Base-by-base conservation (phyloP, 2,329 filamentous ascomycete genomes). In the Arthrobotrys megalospora region DNA sequence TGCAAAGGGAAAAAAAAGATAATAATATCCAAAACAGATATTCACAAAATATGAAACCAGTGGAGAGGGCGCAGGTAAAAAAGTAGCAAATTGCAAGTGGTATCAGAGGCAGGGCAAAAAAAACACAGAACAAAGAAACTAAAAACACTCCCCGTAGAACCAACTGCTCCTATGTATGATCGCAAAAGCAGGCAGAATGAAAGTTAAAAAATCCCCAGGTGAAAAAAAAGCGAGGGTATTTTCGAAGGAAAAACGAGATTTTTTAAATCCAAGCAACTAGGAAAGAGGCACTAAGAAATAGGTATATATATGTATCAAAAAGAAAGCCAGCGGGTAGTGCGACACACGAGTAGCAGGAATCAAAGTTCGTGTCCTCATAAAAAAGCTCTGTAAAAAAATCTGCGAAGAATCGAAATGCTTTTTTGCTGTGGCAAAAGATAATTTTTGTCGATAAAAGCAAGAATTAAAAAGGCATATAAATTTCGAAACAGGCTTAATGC, bases 11-110 rank as follows among this genome's bases (percentile, higher is more conserved):
- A 34, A 8, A 14, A 6, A 8, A 16, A n/a, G 2, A 72, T 28
- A 28, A 28, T 28, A 70, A 62, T 62, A 67, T 78, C 79, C 76
- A 75, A 71, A 60, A 63, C 71, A 80, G 76, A 80, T 53, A 70
- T 60, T 69, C 52, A 65, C 47, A 67, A 41, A 28, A 45, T 28
- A 28, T 28, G 24, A 28, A 28, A 28, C 24, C 24, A 28, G 24
- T 28, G 24, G 24, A 28, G 24, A 28, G 24, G 34, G 10, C 5
- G 14, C 52, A 68, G 36, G 34, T 32, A 45, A n/a, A 55, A 60
- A 21, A 6, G 36, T 6, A 52, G 24, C 36, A 28, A 38, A 38
- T 48, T 19, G 24, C 36, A 32, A 43, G 71, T 76, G 65, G 71
- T 76, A 72, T 79, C 67, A 66, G 73, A 60, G 10, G 41, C 62